These are phyloP conservation scores for Lyophyllum semitale DNA, from an alignment of 768 basidiomycete genomes.

Conservation along the genomic window DNA sequence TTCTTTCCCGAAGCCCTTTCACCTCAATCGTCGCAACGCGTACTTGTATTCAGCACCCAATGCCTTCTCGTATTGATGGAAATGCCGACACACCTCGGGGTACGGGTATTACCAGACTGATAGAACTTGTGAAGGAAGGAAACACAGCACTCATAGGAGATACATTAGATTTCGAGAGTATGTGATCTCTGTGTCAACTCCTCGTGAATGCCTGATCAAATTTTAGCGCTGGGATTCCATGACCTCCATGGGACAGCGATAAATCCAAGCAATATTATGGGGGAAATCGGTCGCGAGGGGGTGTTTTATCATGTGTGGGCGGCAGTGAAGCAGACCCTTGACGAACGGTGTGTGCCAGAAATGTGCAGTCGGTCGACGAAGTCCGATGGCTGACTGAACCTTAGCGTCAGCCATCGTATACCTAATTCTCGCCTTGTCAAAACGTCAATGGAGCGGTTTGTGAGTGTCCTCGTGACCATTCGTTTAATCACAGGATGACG, in stretches of 20 bases:
- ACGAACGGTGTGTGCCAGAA: constrained; percentile 15
- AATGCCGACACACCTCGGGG: not conserved
- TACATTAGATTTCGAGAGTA: constrained; percentile 46
- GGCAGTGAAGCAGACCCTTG: constrained; percentile 30
- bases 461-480: constrained; percentile 18
- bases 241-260: constrained; percentile 30
- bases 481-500: constrained; percentile 1
- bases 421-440: constrained; percentile 8
- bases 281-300: constrained; percentile 15
- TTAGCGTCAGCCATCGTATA: constrained; percentile 13
- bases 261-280: constrained; percentile 19
- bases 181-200: constrained; percentile 14
- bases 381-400: not conserved
- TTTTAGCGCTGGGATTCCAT: constrained; percentile 21
- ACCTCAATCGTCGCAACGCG: not conserved
- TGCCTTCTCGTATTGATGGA: constrained; percentile 4
- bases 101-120: constrained; percentile 8
- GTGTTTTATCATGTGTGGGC: constrained; percentile 33
- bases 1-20: not conserved
- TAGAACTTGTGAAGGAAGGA: constrained; percentile 16
- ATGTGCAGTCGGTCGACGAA: not conserved
- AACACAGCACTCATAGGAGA: constrained; percentile 41
- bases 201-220: not conserved
- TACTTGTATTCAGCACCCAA: not conserved
- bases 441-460: constrained; percentile 28